phyloP scores from a whole-genome alignment of 1,284 basidiomycete genomes.

The Ustilago lituana region DNA sequence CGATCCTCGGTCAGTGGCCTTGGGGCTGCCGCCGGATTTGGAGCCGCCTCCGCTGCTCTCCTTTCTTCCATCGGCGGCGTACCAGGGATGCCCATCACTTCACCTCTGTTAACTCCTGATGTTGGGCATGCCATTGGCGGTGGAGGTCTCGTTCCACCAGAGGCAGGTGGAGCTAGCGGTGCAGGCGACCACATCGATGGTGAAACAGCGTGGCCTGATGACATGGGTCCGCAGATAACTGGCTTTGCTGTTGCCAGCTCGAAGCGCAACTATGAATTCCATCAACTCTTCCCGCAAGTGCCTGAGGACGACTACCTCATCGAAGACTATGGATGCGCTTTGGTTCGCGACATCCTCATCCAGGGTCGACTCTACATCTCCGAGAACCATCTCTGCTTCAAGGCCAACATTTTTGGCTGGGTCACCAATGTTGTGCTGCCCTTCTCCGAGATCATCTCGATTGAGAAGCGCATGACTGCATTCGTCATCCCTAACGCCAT shows the following conservation, averaged over 20 bases:
- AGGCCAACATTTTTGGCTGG: slow-evolving; percentile 99
- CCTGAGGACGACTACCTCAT: slow-evolving; percentile 98
- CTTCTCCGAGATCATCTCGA: slow-evolving; percentile 85
- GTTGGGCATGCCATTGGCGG: slow-evolving; percentile 28
- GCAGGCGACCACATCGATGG: slow-evolving; percentile 46
- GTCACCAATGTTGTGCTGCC: slow-evolving; percentile 91
- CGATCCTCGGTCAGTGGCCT: slow-evolving; percentile 49
- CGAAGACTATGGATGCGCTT: slow-evolving; percentile 98
- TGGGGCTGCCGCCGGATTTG: slow-evolving; percentile 56
- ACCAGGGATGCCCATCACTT: slow-evolving; percentile 34
- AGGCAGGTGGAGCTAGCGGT: slow-evolving; percentile 34
- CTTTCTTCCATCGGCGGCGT: slow-evolving; percentile 46
- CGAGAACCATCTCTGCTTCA: slow-evolving; percentile 97
- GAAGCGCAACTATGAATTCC: slow-evolving; percentile 94
- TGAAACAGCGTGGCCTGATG: slow-evolving; percentile 44
- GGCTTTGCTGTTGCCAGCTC: slow-evolving; percentile 97
- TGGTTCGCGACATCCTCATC: slow-evolving; percentile 94
- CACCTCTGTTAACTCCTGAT: slow-evolving; percentile 43
- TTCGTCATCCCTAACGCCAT: slow-evolving; percentile 99
- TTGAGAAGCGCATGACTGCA: slow-evolving; percentile 98
- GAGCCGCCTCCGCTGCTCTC: slow-evolving; percentile 47
- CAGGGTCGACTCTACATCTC: slow-evolving; percentile 97
- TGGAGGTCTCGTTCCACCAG: slow-evolving; percentile 29
- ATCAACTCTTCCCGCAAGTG: slow-evolving; percentile 83
- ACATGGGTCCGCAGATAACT: slow-evolving; percentile 59